Conservation (phyloP, 331 rosid species). For the Rhamnella rubrinervis region DNA sequence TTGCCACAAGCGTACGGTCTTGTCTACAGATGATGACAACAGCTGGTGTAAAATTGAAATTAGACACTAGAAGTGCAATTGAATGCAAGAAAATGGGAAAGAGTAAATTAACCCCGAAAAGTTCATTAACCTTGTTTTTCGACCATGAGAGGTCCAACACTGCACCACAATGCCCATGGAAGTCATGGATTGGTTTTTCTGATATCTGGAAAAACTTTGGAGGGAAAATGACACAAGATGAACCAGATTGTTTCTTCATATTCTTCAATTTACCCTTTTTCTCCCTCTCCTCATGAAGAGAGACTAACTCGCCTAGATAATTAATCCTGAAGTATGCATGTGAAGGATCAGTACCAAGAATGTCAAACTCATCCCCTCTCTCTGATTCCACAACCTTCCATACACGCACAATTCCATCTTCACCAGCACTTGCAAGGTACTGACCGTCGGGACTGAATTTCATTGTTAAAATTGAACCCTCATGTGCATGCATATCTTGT, state of each 20-base stretch:
- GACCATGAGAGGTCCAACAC: constrained; percentile 26
- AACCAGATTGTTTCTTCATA: neutral
- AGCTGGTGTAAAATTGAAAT: constrained; percentile 1
- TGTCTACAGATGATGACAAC: constrained; percentile 19
- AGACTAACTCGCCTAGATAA: neutral
- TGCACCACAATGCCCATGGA: constrained; percentile 14
- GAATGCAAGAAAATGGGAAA: neutral
- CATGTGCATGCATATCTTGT: constrained; percentile 18
- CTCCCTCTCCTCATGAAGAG: constrained; percentile 6
- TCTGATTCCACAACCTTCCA: constrained; percentile 22
- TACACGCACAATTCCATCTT: constrained; percentile 22
- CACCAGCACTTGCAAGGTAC: constrained; percentile 22
- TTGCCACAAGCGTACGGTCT: constrained; percentile 22
- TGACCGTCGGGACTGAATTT: constrained; percentile 19
- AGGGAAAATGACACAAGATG: constrained; percentile 15
- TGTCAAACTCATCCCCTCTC: constrained; percentile 3
- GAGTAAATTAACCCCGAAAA: neutral
- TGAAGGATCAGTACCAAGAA: constrained; percentile 6
- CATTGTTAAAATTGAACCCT: constrained; percentile 21
- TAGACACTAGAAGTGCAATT: neutral
- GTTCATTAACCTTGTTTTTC: constrained; percentile 14
- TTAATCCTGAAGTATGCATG: constrained; percentile 1
- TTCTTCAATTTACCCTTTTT: constrained; percentile 5
- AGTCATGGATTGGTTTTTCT: constrained; percentile 19
- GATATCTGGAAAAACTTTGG: constrained; percentile 1